A percentile compares a stretch with the other conserved stretches of the same genome.
These are phyloP conservation scores for Fusarium nisikadoi DNA, from an alignment of 2,329 filamentous ascomycete species.

Conservation along the genomic window DNA sequence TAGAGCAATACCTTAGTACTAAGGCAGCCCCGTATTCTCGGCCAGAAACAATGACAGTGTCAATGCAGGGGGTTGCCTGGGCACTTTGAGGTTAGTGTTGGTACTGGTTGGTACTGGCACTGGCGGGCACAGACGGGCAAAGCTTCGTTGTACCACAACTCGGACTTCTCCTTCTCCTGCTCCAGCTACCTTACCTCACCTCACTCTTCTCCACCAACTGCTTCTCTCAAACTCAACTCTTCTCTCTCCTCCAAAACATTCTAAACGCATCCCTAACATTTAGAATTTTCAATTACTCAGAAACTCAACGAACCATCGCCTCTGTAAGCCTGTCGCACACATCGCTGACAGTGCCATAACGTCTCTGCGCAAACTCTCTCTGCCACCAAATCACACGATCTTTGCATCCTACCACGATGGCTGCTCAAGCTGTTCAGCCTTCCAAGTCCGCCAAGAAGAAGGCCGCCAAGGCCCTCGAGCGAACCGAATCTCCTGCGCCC, in stretches of 20 bases:
- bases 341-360: constrained; percentile 25
- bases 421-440: constrained; percentile 69
- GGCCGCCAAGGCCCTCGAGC: constrained; percentile 61
- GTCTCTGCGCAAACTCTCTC: constrained; percentile 41
- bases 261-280: constrained; percentile 7
- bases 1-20: neutral
- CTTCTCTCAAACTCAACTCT: constrained; percentile 18
- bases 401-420: constrained; percentile 56
- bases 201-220: constrained; percentile 18
- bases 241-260: constrained; percentile 5
- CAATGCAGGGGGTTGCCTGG: constrained; percentile 41
- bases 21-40: constrained; percentile 39
- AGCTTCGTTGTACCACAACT: constrained; percentile 35
- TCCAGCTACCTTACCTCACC: constrained; percentile 3
- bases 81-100: constrained; percentile 5
- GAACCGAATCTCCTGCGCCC: constrained; percentile 66
- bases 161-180: constrained; percentile 21
- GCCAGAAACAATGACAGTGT: constrained; percentile 43
- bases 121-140: constrained; percentile 18
- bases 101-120: constrained; percentile 18
- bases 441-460: constrained; percentile 78
- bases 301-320: constrained; percentile 4
- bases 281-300: constrained; percentile 2
- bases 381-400: constrained; percentile 22
- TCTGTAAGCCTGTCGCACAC: constrained; percentile 33